Conservation (phyloP, 164 flowering plant genomes). For the Umbellularia californica region DNA sequence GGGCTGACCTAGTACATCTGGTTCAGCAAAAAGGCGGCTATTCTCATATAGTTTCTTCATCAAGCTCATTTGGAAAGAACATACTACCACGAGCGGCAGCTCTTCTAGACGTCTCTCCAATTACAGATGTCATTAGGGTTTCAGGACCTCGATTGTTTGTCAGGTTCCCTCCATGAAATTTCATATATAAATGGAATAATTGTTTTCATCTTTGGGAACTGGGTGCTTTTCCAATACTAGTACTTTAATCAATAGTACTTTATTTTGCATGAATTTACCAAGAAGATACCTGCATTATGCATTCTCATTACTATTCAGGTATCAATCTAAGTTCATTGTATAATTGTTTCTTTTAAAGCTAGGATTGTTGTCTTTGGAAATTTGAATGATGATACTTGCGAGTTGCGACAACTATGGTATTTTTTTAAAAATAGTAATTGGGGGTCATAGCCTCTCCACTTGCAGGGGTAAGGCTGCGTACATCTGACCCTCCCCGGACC, state of each 20-base stretch:
- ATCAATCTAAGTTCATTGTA: too few relatives aligned
- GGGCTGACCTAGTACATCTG: conserved; percentile 75
- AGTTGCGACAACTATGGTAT: too few relatives aligned
- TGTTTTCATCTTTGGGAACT: not conserved
- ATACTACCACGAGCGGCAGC: conserved; percentile 93
- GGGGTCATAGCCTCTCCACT: too few relatives aligned
- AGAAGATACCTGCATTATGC: too few relatives aligned
- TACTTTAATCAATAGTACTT: not conserved
- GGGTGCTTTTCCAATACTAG: not conserved
- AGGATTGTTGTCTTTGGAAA: not conserved
- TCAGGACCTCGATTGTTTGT: conserved; percentile 60
- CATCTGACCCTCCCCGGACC: too few relatives aligned
- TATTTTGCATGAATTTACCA: not conserved
- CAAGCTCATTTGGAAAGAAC: conserved; percentile 94
- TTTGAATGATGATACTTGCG: too few relatives aligned
- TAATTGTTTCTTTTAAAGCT: not conserved
- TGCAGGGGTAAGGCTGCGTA: too few relatives aligned
- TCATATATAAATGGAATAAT: not conserved
- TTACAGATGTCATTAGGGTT: conserved; percentile 74
- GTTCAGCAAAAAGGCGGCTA: conserved; percentile 66
- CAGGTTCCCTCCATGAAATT: conserved; percentile 38
- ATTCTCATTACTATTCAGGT: not conserved
- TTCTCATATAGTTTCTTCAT: conserved; percentile 75
- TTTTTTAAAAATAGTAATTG: too few relatives aligned
- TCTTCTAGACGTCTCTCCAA: conserved; percentile 87